Evolutionary conservation across 371 early-diverging fungal species (phyloP), one percentile per base, ranked within the genome.

Genomic region (Actinomortierella ambigua): DNA sequence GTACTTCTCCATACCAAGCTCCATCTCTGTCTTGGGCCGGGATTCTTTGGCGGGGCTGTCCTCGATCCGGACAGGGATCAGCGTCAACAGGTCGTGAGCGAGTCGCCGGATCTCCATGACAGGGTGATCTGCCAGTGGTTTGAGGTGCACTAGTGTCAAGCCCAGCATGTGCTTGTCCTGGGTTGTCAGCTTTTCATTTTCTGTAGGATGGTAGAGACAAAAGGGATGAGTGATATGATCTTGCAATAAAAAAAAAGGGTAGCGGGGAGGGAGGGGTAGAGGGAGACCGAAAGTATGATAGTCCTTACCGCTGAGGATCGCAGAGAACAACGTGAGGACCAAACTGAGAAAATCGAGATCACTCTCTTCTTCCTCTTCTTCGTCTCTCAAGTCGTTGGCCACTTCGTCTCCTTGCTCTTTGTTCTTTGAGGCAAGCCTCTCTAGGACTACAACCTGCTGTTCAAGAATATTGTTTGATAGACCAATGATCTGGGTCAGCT

Each of bases 401-500:
- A 49, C 39, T 46, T 28, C 34, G 8, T 69, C 61, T 24, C 15
- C 20, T 8, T 50, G 23, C 1, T 15, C 40, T 17, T 50, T 62
- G 15, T 29, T 29, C 46, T 49, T 22, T 11, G 41, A 29, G 0
- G 34, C 23, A 24, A 18, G 2, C 20, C 7, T 34, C 22, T 3
- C 20, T 26, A 24, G 27, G 27, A 8, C 26, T 20, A 49, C 39
- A 13, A 57, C 53, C 44, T 63, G 70, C 8, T 73, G 69, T 53
- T 86, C 79, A 5, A 94, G 65, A 22, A 90, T 84, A 57, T 84
- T 89, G 44, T 85, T 87, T 9, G 90, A 88, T 79, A 96, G 90
- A 8, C 85, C 81, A 46, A 96, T 76, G 24, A 94, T 85, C 66
- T 94, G 93, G 0, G 82, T 77, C n/a, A 90, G 89, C 28, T 90